phyloP scores from a whole-genome alignment of 495 filamentous ascomycete genomes.

The Xylaria cubensis region DNA sequence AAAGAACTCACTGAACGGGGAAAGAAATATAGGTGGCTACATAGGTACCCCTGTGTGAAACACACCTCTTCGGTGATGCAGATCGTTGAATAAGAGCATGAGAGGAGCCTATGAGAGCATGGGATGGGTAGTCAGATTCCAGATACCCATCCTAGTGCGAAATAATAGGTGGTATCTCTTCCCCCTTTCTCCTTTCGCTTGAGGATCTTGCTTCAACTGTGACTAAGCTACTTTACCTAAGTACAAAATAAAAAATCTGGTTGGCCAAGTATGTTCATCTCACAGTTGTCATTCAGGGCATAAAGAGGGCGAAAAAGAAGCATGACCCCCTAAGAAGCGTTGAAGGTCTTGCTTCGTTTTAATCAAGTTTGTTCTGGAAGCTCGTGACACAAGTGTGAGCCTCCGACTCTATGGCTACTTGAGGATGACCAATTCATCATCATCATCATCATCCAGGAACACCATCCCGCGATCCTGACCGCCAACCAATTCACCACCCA shows the following conservation, averaged over 20 bases:
- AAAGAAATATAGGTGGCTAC: neutral
- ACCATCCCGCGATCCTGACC: conserved; percentile 46
- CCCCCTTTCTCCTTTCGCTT: neutral
- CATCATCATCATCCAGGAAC: conserved; percentile 53
- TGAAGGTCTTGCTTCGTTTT: neutral
- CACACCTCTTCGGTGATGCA: neutral
- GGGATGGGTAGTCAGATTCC: neutral
- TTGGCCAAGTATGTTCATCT: neutral
- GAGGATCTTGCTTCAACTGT: neutral
- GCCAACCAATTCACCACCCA: conserved; percentile 64
- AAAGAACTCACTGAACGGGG: neutral
- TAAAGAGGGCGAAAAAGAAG: neutral
- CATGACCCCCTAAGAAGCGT: neutral
- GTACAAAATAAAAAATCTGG: neutral
- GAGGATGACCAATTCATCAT: conserved; percentile 47
- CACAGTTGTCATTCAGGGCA: neutral
- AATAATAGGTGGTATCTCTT: neutral
- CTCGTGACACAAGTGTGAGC: neutral
- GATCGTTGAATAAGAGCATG: too few species aligned
- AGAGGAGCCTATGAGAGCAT: neutral
- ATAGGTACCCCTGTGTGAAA: neutral
- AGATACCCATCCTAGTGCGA: neutral
- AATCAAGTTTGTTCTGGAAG: neutral
- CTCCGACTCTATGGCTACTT: neutral
- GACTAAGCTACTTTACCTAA: neutral